These are phyloP conservation scores for Daedaleopsis sinensis DNA, from an alignment of 768 basidiomycete genomes.

Conservation along the genomic window DNA sequence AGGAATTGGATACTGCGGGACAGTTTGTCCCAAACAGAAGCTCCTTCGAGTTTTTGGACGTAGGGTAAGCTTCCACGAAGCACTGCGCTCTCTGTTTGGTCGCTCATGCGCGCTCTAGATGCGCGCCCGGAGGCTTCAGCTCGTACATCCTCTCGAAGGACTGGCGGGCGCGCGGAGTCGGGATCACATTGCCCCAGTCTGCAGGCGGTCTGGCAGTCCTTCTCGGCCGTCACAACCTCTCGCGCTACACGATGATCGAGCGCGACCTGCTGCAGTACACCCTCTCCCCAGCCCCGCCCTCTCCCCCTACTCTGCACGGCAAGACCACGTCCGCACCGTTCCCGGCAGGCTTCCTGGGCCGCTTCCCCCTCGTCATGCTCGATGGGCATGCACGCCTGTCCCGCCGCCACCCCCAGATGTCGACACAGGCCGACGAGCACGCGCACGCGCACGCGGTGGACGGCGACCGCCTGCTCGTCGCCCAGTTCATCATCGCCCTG, in stretches of 20 bases:
- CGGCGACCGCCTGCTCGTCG: constrained; percentile 32
- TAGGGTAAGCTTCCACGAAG: constrained; percentile 13
- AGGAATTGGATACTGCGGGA: constrained; percentile 21
- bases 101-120: constrained; percentile 5
- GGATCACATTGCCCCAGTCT: constrained; percentile 16
- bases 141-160: constrained; percentile 22
- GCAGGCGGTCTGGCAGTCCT: constrained; percentile 13
- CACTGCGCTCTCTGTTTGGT: not conserved
- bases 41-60: constrained; percentile 19
- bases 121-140: constrained; percentile 28
- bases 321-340: not conserved
- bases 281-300: not conserved
- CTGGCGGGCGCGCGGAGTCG: constrained; percentile 12
- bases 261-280: constrained; percentile 19
- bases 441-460: constrained; percentile 12
- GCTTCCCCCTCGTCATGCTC: constrained; percentile 35
- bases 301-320: not conserved
- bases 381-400: constrained; percentile 37
- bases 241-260: constrained; percentile 9
- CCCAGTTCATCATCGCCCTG: constrained; percentile 36
- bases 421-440: not conserved
- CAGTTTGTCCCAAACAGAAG: constrained; percentile 9
- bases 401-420: not conserved
- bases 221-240: constrained; percentile 6
- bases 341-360: not conserved